These are phyloP conservation scores for Vachellia pachyceras DNA, from an alignment of 306 rosid species.

Conservation along the genomic window DNA sequence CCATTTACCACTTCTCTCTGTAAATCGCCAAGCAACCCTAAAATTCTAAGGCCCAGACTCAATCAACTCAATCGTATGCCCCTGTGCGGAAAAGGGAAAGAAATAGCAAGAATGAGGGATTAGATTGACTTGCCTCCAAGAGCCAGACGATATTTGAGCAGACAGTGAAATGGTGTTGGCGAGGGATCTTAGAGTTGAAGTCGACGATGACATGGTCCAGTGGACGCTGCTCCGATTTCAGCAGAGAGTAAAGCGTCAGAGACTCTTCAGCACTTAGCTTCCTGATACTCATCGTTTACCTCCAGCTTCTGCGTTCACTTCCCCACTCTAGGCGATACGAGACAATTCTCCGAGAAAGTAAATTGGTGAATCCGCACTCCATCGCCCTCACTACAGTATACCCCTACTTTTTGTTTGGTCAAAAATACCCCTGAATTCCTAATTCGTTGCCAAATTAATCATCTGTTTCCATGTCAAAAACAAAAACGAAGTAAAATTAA, in stretches of 20 bases:
- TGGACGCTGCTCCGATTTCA: constrained; percentile 68
- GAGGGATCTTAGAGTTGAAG: constrained; percentile 60
- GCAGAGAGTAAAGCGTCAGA: constrained; percentile 50
- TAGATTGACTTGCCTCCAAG: constrained; percentile 55
- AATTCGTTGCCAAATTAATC: neutral
- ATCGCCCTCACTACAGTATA: neutral
- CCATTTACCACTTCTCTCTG: neutral
- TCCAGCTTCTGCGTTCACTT: neutral
- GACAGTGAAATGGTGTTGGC: constrained; percentile 61
- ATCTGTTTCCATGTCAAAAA: too few species aligned
- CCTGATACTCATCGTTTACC: constrained; percentile 51
- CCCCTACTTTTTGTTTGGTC: neutral
- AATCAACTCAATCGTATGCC: neutral
- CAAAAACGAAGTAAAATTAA: too few species aligned
- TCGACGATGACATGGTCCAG: constrained; percentile 67
- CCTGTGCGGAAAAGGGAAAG: neutral
- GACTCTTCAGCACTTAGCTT: constrained; percentile 69
- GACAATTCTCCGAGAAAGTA: neutral
- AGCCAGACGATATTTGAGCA: constrained; percentile 74
- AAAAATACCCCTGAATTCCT: neutral
- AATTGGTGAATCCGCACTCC: neutral
- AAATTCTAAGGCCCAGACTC: constrained; percentile 33
- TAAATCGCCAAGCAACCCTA: neutral
- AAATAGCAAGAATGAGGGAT: neutral
- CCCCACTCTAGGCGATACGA: neutral